Evolutionary conservation across 2,329 filamentous ascomycete species (phyloP).

Genomic region (Cercospora sojina): DNA sequence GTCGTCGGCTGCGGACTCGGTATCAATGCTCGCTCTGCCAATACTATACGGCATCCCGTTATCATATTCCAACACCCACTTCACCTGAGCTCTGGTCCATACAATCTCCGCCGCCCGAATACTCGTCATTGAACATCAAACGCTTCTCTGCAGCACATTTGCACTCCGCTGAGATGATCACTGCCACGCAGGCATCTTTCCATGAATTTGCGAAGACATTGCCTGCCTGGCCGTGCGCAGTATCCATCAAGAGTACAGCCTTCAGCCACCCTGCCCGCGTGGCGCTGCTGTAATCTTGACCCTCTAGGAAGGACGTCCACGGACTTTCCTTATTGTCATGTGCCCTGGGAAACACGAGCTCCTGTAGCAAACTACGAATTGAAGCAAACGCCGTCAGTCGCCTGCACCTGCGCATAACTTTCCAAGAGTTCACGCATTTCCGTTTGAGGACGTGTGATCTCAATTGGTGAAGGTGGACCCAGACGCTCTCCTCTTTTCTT

Average conservation of each 20-base stretch:
- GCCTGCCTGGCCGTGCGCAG: slow-evolving; percentile 20
- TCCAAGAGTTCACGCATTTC: neutral
- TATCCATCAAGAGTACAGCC: slow-evolving; percentile 26
- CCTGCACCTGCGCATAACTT: neutral
- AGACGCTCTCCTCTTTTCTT: slow-evolving; percentile 1
- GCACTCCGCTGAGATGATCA: slow-evolving; percentile 29
- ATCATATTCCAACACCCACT: slow-evolving; percentile 25
- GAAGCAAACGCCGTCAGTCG: too few relatives aligned
- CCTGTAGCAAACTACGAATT: too few relatives aligned
- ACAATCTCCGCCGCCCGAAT: slow-evolving; percentile 23
- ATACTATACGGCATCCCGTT: slow-evolving; percentile 24
- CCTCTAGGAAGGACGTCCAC: neutral
- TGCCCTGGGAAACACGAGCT: neutral
- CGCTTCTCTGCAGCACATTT: slow-evolving; percentile 27
- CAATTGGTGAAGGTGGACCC: neutral
- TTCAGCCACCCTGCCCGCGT: slow-evolving; percentile 29
- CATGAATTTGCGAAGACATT: slow-evolving; percentile 1
- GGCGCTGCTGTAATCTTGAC: slow-evolving; percentile 21
- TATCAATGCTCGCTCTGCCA: slow-evolving; percentile 27
- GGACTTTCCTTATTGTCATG: neutral
- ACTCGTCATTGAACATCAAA: slow-evolving; percentile 23
- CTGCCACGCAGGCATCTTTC: slow-evolving; percentile 26
- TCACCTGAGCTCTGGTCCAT: slow-evolving; percentile 27
- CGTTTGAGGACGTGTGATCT: neutral
- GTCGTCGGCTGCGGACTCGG: slow-evolving; percentile 11